Base-by-base conservation (phyloP, 202 grass and related monocot species). In the Setaria italica region DNA sequence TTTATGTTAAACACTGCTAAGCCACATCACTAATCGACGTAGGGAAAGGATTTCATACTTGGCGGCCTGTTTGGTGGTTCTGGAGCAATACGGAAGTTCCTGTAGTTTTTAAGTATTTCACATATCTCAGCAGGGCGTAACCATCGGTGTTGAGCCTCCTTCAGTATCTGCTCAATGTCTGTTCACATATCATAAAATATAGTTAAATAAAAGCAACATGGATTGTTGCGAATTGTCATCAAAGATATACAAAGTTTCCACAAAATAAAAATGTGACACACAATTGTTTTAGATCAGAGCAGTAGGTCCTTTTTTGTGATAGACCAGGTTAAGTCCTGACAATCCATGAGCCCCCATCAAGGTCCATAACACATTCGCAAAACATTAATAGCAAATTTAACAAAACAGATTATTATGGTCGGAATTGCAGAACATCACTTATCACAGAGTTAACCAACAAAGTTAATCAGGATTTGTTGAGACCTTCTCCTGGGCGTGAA, bases 81-180 rank as follows among this genome's bases (percentile, higher is more conserved):
- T 76, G 92, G 87, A 37, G 89, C 91, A 59, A 94, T 85, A 35
- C 43, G 71, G 73, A 94, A 94, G 63, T 79, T 85, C 79, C 70
- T 78, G 46, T 94, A 88, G 79, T 94, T 94, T 70, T 88, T 79
- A 80, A 94, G 87, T 62, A 94, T 88, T 91, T 91, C 92, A 87
- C 88, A 97, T 75, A 94, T 90, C 62, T 90, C 89, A 84, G 87
- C 46, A 32, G 83, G 80, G 37, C 92, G 92, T 80, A 94, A 90
- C 92, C 92, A 94, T 14, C 92, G 85, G 47, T 48, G 84, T 78
- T 88, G 86, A 74, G 92, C 92, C 74, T 94, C 92, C 70, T 87
- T 82, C 77, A 88, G 21, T 86, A 94, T 89, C 74, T 91, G 85
- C 46, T 83, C 68, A 59, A 92, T 72, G 56, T 87, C 90, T 94